These are phyloP conservation scores for Paraphoma sp. DNA, from an alignment of 2,329 filamentous ascomycete genomes.

Conservation along the genomic window DNA sequence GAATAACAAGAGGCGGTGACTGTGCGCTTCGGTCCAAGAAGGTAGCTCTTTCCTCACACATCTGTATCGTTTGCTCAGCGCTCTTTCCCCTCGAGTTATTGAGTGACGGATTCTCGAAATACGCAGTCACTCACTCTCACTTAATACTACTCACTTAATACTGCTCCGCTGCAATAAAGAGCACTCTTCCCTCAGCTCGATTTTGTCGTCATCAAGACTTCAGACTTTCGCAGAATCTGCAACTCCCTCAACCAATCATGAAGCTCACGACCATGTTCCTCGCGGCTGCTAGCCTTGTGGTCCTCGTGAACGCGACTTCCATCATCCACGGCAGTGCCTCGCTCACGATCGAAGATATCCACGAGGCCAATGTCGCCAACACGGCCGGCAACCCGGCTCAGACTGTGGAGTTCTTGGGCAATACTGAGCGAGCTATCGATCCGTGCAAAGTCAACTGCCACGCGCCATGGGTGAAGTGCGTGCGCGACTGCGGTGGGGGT, in stretches of 20 bases:
- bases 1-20: too few relatives aligned
- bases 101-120: too few relatives aligned
- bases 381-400: neutral
- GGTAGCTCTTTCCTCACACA: too few relatives aligned
- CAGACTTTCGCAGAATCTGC: too few relatives aligned
- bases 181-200: too few relatives aligned
- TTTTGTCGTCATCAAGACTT: too few relatives aligned
- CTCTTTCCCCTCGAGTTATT: too few relatives aligned
- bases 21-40: too few relatives aligned
- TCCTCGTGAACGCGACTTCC: neutral
- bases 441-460: neutral
- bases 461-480: neutral
- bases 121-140: too few relatives aligned
- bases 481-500: neutral
- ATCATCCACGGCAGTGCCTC: neutral
- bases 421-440: neutral
- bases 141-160: too few relatives aligned
- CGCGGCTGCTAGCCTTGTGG: neutral
- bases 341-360: neutral
- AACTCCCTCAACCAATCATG: neutral
- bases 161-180: too few relatives aligned
- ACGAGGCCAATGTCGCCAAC: neutral
- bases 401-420: neutral
- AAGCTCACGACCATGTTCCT: neutral
- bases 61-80: too few relatives aligned